Evolutionary conservation across 345 rosid species (phyloP).

Genomic region (Sonneratia caseolaris): DNA sequence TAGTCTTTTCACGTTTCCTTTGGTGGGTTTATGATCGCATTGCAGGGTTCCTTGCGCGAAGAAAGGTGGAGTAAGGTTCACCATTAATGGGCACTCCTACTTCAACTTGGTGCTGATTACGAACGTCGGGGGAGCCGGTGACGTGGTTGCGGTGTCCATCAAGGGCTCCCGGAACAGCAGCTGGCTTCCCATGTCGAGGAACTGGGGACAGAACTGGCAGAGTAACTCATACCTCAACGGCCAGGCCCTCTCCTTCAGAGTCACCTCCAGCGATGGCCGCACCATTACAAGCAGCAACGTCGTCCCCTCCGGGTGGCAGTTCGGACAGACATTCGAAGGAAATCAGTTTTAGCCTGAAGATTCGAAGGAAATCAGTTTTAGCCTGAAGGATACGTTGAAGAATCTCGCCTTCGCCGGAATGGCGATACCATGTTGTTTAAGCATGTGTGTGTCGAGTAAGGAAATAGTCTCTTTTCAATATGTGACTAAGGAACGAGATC

Average conservation of each 20-base stretch:
- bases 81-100: constrained; percentile 53
- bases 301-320: constrained; percentile 38
- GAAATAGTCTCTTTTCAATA: too few species aligned
- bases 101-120: constrained; percentile 51
- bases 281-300: constrained; percentile 23
- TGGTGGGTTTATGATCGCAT: not conserved
- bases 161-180: constrained; percentile 29
- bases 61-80: constrained; percentile 48
- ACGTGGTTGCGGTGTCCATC: constrained; percentile 29
- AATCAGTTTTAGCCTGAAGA: constrained; percentile 24
- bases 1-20: not conserved
- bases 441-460: not conserved
- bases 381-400: not conserved
- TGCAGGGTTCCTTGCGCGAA: constrained; percentile 40
- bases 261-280: constrained; percentile 40
- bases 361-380: constrained; percentile 42
- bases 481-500: too few species aligned
- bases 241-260: constrained; percentile 43
- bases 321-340: constrained; percentile 49
- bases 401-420: too few species aligned
- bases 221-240: constrained; percentile 42
- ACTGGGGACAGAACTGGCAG: constrained; percentile 71
- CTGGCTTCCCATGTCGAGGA: constrained; percentile 44
- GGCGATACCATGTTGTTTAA: not conserved
- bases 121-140: constrained; percentile 53